Evolutionary conservation across 176 grass and related monocot genomes (phyloP).

Genomic region (Aegilops longissima): DNA sequence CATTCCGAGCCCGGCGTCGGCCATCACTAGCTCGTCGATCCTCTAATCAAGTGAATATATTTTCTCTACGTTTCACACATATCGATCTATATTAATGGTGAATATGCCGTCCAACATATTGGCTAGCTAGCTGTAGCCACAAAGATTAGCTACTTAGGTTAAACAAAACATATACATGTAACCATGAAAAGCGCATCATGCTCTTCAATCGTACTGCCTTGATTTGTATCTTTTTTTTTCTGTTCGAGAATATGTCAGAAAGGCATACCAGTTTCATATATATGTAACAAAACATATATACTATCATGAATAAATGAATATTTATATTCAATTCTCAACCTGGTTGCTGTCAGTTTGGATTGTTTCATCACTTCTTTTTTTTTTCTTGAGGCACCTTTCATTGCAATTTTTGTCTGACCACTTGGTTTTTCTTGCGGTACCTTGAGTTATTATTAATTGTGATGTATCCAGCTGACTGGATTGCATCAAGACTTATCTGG

Average conservation of each 20-base stretch:
- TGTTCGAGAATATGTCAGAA: neutral
- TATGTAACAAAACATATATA: neutral
- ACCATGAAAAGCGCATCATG: neutral
- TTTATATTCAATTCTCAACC: neutral
- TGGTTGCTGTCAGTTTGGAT: neutral
- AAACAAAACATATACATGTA: neutral
- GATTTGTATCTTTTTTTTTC: conserved; percentile 9
- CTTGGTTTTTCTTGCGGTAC: too few relatives aligned
- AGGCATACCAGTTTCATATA: neutral
- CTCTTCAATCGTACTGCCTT: neutral
- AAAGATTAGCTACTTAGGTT: neutral
- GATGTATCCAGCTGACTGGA: neutral
- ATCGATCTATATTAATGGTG: neutral
- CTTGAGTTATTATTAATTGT: conserved; percentile 5
- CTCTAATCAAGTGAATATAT: neutral
- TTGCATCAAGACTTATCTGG: neutral
- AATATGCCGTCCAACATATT: neutral
- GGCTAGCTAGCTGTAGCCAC: neutral
- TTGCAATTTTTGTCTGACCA: too few relatives aligned
- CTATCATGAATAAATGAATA: neutral
- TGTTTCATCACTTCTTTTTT: neutral
- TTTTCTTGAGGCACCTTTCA: too few relatives aligned
- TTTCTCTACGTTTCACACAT: neutral
- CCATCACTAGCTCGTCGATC: conserved; percentile 35
- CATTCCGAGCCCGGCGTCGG: conserved; percentile 48